Evolutionary conservation across 2,329 filamentous ascomycete genomes (phyloP).

Genomic region (Botryotinia convoluta): DNA sequence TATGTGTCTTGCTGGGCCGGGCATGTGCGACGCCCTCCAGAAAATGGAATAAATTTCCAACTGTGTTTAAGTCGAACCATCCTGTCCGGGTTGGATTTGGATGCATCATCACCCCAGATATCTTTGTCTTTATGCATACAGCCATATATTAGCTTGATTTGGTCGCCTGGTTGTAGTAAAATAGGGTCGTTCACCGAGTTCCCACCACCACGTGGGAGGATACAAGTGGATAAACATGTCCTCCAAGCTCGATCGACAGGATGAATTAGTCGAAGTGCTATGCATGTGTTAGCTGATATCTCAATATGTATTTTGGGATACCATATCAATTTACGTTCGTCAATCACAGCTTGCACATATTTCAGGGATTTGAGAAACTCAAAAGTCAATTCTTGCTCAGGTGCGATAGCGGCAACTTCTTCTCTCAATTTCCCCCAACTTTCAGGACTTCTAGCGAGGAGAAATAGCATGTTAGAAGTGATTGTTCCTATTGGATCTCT

Average conservation of each 20-base stretch:
- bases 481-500: no score
- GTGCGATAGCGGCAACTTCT: slow-evolving; percentile 36
- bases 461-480: slow-evolving; percentile 23
- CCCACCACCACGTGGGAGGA: slow-evolving; percentile 34
- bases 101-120: slow-evolving; percentile 41
- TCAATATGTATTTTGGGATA: neutral
- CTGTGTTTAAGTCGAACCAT: slow-evolving; percentile 41
- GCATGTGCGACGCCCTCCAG: slow-evolving; percentile 11
- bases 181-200: slow-evolving; percentile 32
- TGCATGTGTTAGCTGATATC: slow-evolving; percentile 5
- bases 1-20: slow-evolving; percentile 18
- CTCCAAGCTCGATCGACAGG: slow-evolving; percentile 39
- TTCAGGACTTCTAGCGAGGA: slow-evolving; percentile 33
- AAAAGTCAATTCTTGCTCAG: slow-evolving; percentile 43
- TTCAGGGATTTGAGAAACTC: slow-evolving; percentile 50
- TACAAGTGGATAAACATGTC: slow-evolving; percentile 12
- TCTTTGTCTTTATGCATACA: slow-evolving; percentile 41
- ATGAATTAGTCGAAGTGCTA: slow-evolving; percentile 33
- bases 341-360: slow-evolving; percentile 54
- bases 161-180: slow-evolving; percentile 30
- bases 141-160: slow-evolving; percentile 19
- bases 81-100: slow-evolving; percentile 42
- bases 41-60: slow-evolving; percentile 19
- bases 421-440: slow-evolving; percentile 35
- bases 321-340: slow-evolving; percentile 49